Conservation (phyloP, 345 rosid genomes). For the Odontarrhena argentea region DNA sequence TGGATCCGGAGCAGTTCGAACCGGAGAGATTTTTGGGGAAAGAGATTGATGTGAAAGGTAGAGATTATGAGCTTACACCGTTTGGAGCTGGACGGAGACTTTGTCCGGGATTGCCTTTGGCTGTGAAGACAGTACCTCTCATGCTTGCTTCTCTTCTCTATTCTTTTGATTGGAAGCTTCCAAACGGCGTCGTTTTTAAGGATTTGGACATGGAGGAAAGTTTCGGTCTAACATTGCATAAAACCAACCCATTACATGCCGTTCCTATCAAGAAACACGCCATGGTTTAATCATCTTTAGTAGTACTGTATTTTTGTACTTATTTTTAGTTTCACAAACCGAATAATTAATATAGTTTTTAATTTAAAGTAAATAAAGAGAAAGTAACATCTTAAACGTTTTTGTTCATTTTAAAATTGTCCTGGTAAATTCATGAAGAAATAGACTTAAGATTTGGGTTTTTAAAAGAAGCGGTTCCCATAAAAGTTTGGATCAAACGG, state of each 20-base stretch:
- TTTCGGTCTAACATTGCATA: slow-evolving; percentile 23
- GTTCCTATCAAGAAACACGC: slow-evolving; percentile 16
- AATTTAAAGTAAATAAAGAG: too few relatives aligned
- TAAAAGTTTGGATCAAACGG: too few relatives aligned
- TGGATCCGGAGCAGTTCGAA: slow-evolving; percentile 21
- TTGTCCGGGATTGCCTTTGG: slow-evolving; percentile 29
- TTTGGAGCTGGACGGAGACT: slow-evolving; percentile 34
- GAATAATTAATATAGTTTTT: too few relatives aligned
- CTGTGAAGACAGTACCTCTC: neutral
- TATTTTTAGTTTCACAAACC: too few relatives aligned
- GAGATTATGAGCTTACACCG: slow-evolving; percentile 29
- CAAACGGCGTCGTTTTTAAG: neutral
- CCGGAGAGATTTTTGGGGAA: slow-evolving; percentile 31
- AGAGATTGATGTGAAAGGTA: slow-evolving; percentile 26
- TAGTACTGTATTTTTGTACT: too few relatives aligned
- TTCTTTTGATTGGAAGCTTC: slow-evolving; percentile 30
- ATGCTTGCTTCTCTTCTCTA: slow-evolving; percentile 36
- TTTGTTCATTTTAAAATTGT: too few relatives aligned
- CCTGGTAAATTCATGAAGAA: too few relatives aligned
- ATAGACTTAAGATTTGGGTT: too few relatives aligned
- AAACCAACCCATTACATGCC: slow-evolving; percentile 19
- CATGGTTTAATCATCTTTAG: too few relatives aligned
- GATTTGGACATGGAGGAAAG: slow-evolving; percentile 29
- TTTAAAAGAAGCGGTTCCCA: too few relatives aligned
- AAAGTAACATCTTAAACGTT: too few relatives aligned